Percentiles rank a stretch among this genome's conserved stretches.
Conservation (phyloP, 1,284 basidiomycete genomes). For the Trichosporon asahii region DNA sequence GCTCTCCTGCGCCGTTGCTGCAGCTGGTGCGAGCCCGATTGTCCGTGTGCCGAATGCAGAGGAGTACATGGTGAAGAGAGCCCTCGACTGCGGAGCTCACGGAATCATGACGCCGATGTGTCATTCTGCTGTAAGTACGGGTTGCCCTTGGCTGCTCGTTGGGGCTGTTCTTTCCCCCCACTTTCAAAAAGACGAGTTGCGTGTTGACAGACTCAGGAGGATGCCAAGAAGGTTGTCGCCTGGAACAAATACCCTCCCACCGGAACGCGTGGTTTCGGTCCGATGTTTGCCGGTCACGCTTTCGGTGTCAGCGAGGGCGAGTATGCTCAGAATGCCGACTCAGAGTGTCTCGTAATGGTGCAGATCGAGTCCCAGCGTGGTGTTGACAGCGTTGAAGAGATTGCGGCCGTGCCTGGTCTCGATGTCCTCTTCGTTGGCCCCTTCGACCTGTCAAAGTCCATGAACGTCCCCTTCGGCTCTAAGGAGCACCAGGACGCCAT, state of each 20-base stretch:
- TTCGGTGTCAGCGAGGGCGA: conserved; percentile 44
- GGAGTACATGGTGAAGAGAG: conserved; percentile 43
- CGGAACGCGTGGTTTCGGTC: conserved; percentile 31
- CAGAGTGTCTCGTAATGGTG: conserved; percentile 59
- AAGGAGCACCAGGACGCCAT: conserved; percentile 58
- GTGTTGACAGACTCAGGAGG: conserved; percentile 15
- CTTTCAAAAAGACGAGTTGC: not conserved
- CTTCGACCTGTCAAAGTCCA: conserved; percentile 59
- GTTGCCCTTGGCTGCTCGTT: no score
- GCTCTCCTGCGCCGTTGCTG: conserved; percentile 31
- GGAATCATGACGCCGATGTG: conserved; percentile 39
- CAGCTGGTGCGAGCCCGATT: conserved; percentile 35
- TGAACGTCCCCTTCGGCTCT: conserved; percentile 31
- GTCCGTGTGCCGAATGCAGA: conserved; percentile 45
- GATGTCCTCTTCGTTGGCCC: conserved; percentile 63
- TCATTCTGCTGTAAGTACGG: conserved; percentile 28
- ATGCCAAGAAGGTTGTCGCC: conserved; percentile 25
- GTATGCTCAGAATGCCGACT: conserved; percentile 60
- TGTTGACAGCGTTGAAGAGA: conserved; percentile 61
- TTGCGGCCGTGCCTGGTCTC: conserved; percentile 63
- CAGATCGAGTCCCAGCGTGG: conserved; percentile 65
- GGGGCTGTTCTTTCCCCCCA: no score
- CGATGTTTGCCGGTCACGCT: conserved; percentile 25
- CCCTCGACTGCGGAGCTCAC: conserved; percentile 44
- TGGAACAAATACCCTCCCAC: conserved; percentile 30